A percentile compares a stretch with the other conserved stretches of the same genome.
Evolutionary conservation across 1,284 basidiomycete genomes (phyloP).

Genomic region (Irpex lacteus): DNA sequence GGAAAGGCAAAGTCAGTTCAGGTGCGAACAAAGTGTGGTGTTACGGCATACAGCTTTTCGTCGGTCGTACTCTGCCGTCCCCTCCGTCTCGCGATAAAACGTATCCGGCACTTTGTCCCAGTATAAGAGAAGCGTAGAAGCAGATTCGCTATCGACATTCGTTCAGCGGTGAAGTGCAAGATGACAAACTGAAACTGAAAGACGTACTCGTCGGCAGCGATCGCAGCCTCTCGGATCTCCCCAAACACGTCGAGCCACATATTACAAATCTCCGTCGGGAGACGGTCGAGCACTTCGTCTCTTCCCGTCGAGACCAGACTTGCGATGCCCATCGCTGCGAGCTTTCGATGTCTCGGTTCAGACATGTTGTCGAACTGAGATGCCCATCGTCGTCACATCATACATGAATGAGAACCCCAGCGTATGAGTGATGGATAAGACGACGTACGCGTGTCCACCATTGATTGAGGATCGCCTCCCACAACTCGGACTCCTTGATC

Average conservation of each 20-base stretch:
- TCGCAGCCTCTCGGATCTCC: constrained; percentile 74
- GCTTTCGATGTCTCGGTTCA: constrained; percentile 72
- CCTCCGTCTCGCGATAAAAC: constrained; percentile 58
- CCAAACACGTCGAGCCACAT: constrained; percentile 89
- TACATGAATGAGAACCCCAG: background rate
- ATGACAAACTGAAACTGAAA: background rate
- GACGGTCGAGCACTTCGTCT: constrained; percentile 65
- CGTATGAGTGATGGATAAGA: too few relatives aligned
- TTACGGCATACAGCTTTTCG: constrained; percentile 54
- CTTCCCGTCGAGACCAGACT: constrained; percentile 67
- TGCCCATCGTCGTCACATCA: background rate
- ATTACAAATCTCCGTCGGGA: constrained; percentile 78
- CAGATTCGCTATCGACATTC: background rate
- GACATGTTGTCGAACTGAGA: constrained; percentile 81
- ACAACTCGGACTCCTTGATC: constrained; percentile 51
- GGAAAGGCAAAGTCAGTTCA: constrained; percentile 5
- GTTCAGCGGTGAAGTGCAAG: too few relatives aligned
- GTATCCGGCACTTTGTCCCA: constrained; percentile 62
- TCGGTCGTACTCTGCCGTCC: constrained; percentile 67
- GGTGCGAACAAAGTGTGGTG: background rate
- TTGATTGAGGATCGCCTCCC: constrained; percentile 67
- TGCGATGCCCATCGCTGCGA: constrained; percentile 73
- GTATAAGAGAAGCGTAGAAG: constrained; percentile 42
- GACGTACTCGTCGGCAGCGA: constrained; percentile 21
- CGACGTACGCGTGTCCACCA: constrained; percentile 54